Percentiles rank a stretch among this genome's conserved stretches.
These are phyloP conservation scores for Musa acuminata DNA, from an alignment of 176 grass and related monocot species.

Conservation along the genomic window DNA sequence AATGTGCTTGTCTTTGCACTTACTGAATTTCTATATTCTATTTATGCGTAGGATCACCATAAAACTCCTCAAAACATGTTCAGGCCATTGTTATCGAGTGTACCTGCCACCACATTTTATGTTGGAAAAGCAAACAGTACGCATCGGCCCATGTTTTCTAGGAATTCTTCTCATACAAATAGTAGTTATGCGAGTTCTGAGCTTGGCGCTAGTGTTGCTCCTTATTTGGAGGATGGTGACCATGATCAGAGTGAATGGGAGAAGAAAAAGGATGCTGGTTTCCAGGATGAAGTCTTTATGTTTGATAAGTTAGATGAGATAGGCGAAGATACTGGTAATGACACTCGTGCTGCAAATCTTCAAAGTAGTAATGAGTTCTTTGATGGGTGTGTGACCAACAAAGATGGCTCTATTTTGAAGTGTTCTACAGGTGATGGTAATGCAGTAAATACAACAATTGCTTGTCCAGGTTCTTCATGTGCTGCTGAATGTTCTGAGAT, in stretches of 20 bases:
- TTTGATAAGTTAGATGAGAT: constrained; percentile 71
- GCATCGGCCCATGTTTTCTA: constrained; percentile 48
- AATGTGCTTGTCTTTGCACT: no score
- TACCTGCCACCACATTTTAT: constrained; percentile 51
- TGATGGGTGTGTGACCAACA: not conserved
- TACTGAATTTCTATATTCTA: not conserved
- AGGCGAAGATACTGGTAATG: constrained; percentile 38
- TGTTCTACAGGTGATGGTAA: constrained; percentile 18
- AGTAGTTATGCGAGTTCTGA: constrained; percentile 66
- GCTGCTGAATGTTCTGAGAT: constrained; percentile 17
- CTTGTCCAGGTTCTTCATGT: constrained; percentile 21
- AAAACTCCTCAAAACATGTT: constrained; percentile 87
- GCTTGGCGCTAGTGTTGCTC: constrained; percentile 34
- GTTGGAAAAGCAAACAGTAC: constrained; percentile 40
- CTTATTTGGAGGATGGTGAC: constrained; percentile 34
- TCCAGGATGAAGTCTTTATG: constrained; percentile 64
- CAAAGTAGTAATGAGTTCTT: constrained; percentile 18
- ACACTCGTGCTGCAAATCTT: not conserved
- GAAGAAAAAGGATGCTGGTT: constrained; percentile 24
- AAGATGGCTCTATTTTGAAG: constrained; percentile 20
- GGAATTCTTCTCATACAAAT: constrained; percentile 55
- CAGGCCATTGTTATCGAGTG: constrained; percentile 80
- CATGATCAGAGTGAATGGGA: constrained; percentile 47
- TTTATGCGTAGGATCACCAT: constrained; percentile 57
- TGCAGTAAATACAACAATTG: constrained; percentile 20